Conservation (phyloP, 139 green algal genomes). For the Tetradesmus lagerheimii region DNA sequence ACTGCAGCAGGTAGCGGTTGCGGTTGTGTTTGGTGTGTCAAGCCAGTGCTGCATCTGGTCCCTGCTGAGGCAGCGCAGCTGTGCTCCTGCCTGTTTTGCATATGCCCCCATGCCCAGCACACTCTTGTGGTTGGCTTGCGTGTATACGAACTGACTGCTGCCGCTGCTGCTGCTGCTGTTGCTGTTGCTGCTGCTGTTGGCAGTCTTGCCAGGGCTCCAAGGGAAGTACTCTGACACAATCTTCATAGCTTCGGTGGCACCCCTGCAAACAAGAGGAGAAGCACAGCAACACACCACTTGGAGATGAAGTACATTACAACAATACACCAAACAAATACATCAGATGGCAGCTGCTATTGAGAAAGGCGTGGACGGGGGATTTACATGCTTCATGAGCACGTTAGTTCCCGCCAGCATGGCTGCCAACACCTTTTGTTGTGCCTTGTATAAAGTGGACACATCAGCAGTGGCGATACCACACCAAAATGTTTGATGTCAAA, state of each 20-base stretch:
- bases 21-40: background rate
- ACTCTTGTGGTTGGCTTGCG: conserved; percentile 48
- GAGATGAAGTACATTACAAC: too few relatives aligned
- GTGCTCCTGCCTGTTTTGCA: conserved; percentile 36
- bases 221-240: conserved; percentile 78
- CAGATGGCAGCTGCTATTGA: too few relatives aligned
- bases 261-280: background rate
- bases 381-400: too few relatives aligned
- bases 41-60: conserved; percentile 1
- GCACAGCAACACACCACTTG: too few relatives aligned
- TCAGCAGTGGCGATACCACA: too few relatives aligned
- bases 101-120: conserved; percentile 81
- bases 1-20: background rate
- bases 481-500: too few relatives aligned
- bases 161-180: conserved; percentile 5
- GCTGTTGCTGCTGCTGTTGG: background rate
- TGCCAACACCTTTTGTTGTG: too few relatives aligned
- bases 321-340: too few relatives aligned
- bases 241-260: conserved; percentile 70
- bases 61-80: conserved; percentile 9
- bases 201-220: conserved; percentile 49
- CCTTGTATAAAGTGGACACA: too few relatives aligned
- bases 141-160: conserved; percentile 21
- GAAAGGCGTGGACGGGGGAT: too few relatives aligned
- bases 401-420: too few relatives aligned